These are phyloP conservation scores for Pseudocercospora eumusae DNA, from an alignment of 2,329 filamentous ascomycete species.

Conservation along the genomic window DNA sequence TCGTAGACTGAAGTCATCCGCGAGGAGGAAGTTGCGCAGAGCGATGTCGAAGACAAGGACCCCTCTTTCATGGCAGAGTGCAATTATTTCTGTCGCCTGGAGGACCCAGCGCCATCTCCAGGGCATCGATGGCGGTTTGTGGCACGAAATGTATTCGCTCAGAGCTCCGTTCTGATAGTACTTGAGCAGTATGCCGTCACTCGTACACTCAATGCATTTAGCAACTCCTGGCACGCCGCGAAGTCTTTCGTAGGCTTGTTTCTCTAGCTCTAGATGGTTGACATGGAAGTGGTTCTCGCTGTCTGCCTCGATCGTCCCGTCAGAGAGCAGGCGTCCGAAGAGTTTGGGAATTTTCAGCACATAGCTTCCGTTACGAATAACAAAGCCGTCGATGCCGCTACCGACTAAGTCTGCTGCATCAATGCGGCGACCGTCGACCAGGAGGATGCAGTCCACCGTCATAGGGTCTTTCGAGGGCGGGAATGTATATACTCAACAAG, in stretches of 20 bases:
- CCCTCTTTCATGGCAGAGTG: constrained; percentile 23
- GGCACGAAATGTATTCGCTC: constrained; percentile 18
- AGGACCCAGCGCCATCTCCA: constrained; percentile 23
- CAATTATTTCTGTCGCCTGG: constrained; percentile 24
- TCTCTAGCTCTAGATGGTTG: constrained; percentile 20
- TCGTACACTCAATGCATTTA: constrained; percentile 18
- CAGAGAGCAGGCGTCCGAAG: constrained; percentile 14
- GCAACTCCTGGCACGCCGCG: constrained; percentile 21
- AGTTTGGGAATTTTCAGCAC: constrained; percentile 23
- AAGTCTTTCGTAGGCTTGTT: constrained; percentile 22
- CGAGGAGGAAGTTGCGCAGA: constrained; percentile 23
- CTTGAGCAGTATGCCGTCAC: constrained; percentile 20
- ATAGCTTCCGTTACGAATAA: constrained; percentile 15
- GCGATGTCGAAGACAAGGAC: constrained; percentile 24
- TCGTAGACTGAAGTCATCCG: constrained; percentile 22
- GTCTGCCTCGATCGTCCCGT: constrained; percentile 15
- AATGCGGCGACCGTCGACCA: constrained; percentile 22
- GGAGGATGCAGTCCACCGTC: constrained; percentile 16
- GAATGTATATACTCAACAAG: too few species aligned
- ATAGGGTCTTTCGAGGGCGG: background rate
- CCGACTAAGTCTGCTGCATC: constrained; percentile 19
- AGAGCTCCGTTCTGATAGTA: constrained; percentile 21
- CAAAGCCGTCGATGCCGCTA: constrained; percentile 20
- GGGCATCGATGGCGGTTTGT: constrained; percentile 17
- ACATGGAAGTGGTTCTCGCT: constrained; percentile 17